phyloP scores from a whole-genome alignment of 1,284 basidiomycete genomes.

The Ustilago trichophora region DNA sequence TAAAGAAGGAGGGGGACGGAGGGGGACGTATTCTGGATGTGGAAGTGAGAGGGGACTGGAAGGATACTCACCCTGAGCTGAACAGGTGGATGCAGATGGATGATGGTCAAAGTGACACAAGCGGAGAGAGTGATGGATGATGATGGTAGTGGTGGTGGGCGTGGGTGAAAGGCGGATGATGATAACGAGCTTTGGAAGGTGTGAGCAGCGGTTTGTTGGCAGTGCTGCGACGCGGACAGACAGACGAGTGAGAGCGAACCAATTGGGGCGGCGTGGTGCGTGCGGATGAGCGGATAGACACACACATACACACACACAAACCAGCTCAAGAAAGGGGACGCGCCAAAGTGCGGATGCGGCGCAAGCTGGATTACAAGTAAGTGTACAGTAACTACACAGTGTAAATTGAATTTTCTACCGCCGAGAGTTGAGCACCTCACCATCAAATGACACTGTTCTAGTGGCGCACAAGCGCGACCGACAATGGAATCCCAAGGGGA shows the following conservation, averaged over 20 bases:
- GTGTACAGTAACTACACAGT: background rate
- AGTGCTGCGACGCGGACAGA: slow-evolving; percentile 2
- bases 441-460: background rate
- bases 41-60: background rate
- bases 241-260: slow-evolving; percentile 2
- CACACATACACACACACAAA: background rate
- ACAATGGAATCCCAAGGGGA: too few relatives aligned
- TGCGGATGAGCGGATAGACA: background rate
- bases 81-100: slow-evolving; percentile 29
- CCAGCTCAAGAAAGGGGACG: background rate
- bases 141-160: slow-evolving; percentile 15
- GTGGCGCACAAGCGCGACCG: background rate
- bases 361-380: too few relatives aligned
- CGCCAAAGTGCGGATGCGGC: background rate
- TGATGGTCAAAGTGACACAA: slow-evolving; percentile 36
- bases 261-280: background rate
- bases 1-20: too few relatives aligned
- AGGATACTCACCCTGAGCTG: slow-evolving; percentile 29
- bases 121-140: too few relatives aligned
- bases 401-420: too few relatives aligned
- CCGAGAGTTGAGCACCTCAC: too few relatives aligned
- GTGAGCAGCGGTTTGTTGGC: slow-evolving; percentile 5
- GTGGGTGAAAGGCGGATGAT: slow-evolving; percentile 15
- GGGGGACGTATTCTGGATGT: slow-evolving; percentile 17
- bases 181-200: slow-evolving; percentile 23